phyloP scores from a whole-genome alignment of 331 rosid genomes.

The Spiraea crenata region DNA sequence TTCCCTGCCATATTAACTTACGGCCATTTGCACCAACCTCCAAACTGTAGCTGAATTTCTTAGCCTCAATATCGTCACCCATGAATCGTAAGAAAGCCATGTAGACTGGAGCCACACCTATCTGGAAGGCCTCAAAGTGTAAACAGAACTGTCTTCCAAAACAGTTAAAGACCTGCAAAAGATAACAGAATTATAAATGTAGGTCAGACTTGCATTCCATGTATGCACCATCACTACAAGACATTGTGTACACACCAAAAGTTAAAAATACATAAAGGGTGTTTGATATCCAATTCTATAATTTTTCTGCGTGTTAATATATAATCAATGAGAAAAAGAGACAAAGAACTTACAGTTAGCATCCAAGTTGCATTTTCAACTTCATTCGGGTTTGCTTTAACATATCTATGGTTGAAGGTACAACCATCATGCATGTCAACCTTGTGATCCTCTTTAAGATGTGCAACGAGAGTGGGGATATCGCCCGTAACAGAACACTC shows the following conservation, averaged over 20 bases:
- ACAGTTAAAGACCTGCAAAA: slow-evolving; percentile 73
- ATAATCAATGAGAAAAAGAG: background rate
- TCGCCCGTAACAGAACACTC: slow-evolving; percentile 86
- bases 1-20: slow-evolving; percentile 90
- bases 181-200: slow-evolving; percentile 20
- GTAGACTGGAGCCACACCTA: slow-evolving; percentile 76
- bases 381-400: slow-evolving; percentile 89
- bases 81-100: slow-evolving; percentile 91
- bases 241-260: background rate
- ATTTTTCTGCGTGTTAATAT: background rate
- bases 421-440: slow-evolving; percentile 95
- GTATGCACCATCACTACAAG: no score
- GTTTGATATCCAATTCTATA: background rate
- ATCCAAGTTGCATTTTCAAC: slow-evolving; percentile 98
- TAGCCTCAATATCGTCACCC: slow-evolving; percentile 91
- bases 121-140: slow-evolving; percentile 94
- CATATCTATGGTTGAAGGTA: slow-evolving; percentile 92
- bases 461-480: slow-evolving; percentile 72
- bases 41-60: slow-evolving; percentile 81
- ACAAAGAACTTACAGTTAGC: slow-evolving; percentile 67
- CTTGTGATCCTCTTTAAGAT: slow-evolving; percentile 88
- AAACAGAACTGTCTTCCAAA: slow-evolving; percentile 88
- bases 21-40: slow-evolving; percentile 91
- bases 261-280: background rate
- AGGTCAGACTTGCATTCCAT: background rate